phyloP scores from a whole-genome alignment of 495 filamentous ascomycete species.

The Trichoderma gamsii region DNA sequence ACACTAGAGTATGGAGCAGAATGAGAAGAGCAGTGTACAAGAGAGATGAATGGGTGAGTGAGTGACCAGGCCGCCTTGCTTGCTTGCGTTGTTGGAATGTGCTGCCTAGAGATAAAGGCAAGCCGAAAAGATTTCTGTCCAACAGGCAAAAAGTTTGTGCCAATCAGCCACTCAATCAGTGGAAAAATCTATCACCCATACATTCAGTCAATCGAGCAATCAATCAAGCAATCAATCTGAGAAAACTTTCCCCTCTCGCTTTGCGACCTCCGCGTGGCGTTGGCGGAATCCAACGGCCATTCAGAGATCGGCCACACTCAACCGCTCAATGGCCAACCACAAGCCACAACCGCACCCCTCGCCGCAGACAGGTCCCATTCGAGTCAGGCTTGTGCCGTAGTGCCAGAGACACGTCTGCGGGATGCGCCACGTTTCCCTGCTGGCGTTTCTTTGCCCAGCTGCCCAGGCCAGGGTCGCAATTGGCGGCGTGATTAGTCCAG shows the following conservation, averaged over 20 bases:
- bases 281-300: neutral
- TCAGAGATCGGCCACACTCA: neutral
- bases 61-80: neutral
- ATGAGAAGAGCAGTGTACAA: neutral
- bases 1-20: neutral
- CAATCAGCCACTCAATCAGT: too few species aligned
- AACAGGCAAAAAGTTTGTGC: neutral
- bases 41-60: neutral
- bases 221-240: too few species aligned
- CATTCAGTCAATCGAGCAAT: too few species aligned
- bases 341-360: neutral
- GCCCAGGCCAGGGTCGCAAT: neutral
- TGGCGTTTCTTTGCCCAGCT: neutral
- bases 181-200: too few species aligned
- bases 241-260: neutral
- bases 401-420: slow-evolving; percentile 12
- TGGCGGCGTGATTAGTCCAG: too few species aligned
- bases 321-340: neutral
- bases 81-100: neutral
- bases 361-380: slow-evolving; percentile 2
- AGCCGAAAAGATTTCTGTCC: neutral
- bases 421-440: slow-evolving; percentile 13
- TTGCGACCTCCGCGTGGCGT: neutral
- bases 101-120: neutral
- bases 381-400: slow-evolving; percentile 11